Base-by-base conservation (phyloP, 495 filamentous ascomycete species). In the Collariella sp. region DNA sequence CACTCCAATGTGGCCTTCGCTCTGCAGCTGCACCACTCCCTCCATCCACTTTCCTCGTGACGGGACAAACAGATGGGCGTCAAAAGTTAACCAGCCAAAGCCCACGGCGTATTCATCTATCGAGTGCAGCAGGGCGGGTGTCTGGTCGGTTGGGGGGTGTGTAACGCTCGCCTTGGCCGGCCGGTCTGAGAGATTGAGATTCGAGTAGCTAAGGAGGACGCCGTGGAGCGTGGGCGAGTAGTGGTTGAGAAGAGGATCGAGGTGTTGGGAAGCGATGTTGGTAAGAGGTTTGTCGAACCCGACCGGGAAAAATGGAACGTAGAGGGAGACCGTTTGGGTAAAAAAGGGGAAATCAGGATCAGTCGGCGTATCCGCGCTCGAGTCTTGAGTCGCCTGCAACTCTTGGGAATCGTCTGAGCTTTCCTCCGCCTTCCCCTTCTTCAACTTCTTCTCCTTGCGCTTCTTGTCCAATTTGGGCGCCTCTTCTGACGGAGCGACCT, bases 31-130 rank as follows among this genome's bases (percentile, higher is more conserved):
- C 33, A 76, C 63, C 1, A 63, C 64, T 33, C 75, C 75, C 59
- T 78, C 74, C 65, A 78, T 70, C 68, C 67, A 75, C 18, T 70
- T 72, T 26, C 75, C 74, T 23, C 75, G 67, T 0, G 68, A 60
- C 7, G 75, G 75, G 15, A 69, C 61, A 46, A 78, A 78, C 0
- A 78, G 49, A 2, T 71, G 66, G 11, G 72, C 71, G 19, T 76
- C 71, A 16, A 68, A 71, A 0, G 75, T 76, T 7, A 78, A 62
- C 70, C 72, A 76, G 22, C 67, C 72, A 36, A 73, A 76, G 29
- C 63, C 69, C 3, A 71, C 72, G 0, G 71, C 72, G 33, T 73
- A 72, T 45, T 78, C 75, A 57, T 74, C 70, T 12, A 73, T 57
- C 0, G 70, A 69, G 23, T 68, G 64, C 4, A 76, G 52, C 16